These are phyloP conservation scores for Trichoderma aggressivum DNA, from an alignment of 2,329 filamentous ascomycete genomes.

Conservation along the genomic window DNA sequence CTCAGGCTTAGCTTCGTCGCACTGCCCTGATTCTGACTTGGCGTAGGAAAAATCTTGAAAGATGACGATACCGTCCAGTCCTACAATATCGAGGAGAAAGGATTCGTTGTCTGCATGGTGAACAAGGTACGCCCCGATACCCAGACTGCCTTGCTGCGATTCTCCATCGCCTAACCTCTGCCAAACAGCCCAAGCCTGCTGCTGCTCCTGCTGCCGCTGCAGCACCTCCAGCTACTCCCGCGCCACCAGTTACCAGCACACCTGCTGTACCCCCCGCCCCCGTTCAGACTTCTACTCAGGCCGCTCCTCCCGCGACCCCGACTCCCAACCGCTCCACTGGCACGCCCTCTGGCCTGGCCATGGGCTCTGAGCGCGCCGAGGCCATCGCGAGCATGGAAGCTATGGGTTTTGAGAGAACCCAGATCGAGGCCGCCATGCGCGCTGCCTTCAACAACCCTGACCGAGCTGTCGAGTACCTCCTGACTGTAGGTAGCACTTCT, in stretches of 20 bases:
- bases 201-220: slow-evolving; percentile 54
- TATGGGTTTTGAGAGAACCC: slow-evolving; percentile 88
- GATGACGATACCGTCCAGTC: slow-evolving; percentile 95
- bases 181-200: slow-evolving; percentile 45
- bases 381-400: slow-evolving; percentile 91
- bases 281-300: slow-evolving; percentile 44
- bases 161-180: neutral
- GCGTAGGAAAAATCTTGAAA: slow-evolving; percentile 89
- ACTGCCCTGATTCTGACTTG: slow-evolving; percentile 24
- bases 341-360: slow-evolving; percentile 63
- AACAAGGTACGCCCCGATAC: slow-evolving; percentile 68
- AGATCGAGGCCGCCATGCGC: slow-evolving; percentile 92
- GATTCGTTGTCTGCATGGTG: slow-evolving; percentile 98
- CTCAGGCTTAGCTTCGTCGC: neutral
- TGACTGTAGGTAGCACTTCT: slow-evolving; percentile 62
- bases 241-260: slow-evolving; percentile 54
- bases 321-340: slow-evolving; percentile 48
- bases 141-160: neutral
- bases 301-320: slow-evolving; percentile 50
- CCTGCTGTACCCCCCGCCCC: slow-evolving; percentile 52
- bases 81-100: slow-evolving; percentile 99
- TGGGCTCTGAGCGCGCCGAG: slow-evolving; percentile 77
- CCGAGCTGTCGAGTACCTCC: slow-evolving; percentile 91
- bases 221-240: slow-evolving; percentile 57
- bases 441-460: slow-evolving; percentile 97